Evolutionary conservation across 345 rosid species (phyloP).

Genomic region (Camelina neglecta): DNA sequence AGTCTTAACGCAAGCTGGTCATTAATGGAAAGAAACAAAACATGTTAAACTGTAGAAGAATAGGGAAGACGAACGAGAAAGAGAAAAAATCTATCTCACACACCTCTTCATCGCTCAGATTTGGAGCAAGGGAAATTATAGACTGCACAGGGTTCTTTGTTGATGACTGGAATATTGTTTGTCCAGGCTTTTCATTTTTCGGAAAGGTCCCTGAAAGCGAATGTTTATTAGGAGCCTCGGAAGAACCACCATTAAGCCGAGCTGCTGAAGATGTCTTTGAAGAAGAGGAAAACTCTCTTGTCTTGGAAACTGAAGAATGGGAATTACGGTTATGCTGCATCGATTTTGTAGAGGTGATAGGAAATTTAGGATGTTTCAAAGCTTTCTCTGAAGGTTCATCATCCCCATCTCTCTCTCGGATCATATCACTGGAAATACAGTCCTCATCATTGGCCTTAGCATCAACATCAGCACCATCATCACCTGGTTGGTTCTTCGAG

Average conservation of each 20-base stretch:
- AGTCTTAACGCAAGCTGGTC: slow-evolving; percentile 90
- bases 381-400: slow-evolving; percentile 49
- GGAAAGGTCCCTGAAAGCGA: slow-evolving; percentile 52
- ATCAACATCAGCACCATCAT: slow-evolving; percentile 43
- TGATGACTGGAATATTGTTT: slow-evolving; percentile 53
- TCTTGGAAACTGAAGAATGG: slow-evolving; percentile 59
- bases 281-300: slow-evolving; percentile 57
- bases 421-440: slow-evolving; percentile 50
- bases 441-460: slow-evolving; percentile 48
- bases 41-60: slow-evolving; percentile 25
- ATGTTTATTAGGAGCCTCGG: slow-evolving; percentile 55
- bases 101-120: slow-evolving; percentile 95
- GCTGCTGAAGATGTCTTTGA: slow-evolving; percentile 56
- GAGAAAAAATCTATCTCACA: slow-evolving; percentile 24
- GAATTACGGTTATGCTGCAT: slow-evolving; percentile 60
- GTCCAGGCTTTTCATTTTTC: slow-evolving; percentile 70
- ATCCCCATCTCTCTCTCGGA: slow-evolving; percentile 52
- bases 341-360: slow-evolving; percentile 48
- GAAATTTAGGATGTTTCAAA: slow-evolving; percentile 49
- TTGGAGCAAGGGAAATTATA: slow-evolving; percentile 54
- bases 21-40: slow-evolving; percentile 19
- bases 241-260: slow-evolving; percentile 54
- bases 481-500: slow-evolving; percentile 51
- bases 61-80: slow-evolving; percentile 10
- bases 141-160: slow-evolving; percentile 62